phyloP scores from a whole-genome alignment of 2,329 filamentous ascomycete species.

The Claviceps lovelessii region DNA sequence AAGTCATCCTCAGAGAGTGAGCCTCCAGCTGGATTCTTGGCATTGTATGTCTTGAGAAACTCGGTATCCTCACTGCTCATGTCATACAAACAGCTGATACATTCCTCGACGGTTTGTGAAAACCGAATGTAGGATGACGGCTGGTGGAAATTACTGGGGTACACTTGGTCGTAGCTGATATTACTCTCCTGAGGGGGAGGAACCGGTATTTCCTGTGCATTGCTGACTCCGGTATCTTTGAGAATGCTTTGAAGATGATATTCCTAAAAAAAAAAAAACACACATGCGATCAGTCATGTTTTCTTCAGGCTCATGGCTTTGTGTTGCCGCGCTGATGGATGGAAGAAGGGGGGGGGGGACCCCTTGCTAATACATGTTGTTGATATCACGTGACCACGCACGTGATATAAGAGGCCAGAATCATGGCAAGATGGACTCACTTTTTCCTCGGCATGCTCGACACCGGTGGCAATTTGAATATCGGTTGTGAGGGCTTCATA shows the following conservation, averaged over 20 bases:
- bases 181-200: constrained; percentile 49
- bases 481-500: constrained; percentile 77
- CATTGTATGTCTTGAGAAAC: constrained; percentile 73
- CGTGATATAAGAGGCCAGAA: constrained; percentile 30
- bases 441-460: constrained; percentile 94
- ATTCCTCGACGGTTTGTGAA: constrained; percentile 96
- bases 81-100: constrained; percentile 78
- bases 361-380: background rate
- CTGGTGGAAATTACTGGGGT: constrained; percentile 64
- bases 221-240: constrained; percentile 39
- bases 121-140: constrained; percentile 92
- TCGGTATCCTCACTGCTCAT: constrained; percentile 83
- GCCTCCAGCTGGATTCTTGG: constrained; percentile 48
- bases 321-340: background rate
- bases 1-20: constrained; percentile 81
- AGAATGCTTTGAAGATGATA: constrained; percentile 82
- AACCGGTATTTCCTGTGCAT: constrained; percentile 49
- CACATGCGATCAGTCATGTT: background rate
- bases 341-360: background rate
- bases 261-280: constrained; percentile 46
- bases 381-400: constrained; percentile 31
- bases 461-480: constrained; percentile 84
- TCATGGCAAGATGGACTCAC: constrained; percentile 45
- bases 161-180: constrained; percentile 79
- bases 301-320: background rate